phyloP scores from a whole-genome alignment of 2,329 filamentous ascomycete genomes.

The Leptographium flavum region DNA sequence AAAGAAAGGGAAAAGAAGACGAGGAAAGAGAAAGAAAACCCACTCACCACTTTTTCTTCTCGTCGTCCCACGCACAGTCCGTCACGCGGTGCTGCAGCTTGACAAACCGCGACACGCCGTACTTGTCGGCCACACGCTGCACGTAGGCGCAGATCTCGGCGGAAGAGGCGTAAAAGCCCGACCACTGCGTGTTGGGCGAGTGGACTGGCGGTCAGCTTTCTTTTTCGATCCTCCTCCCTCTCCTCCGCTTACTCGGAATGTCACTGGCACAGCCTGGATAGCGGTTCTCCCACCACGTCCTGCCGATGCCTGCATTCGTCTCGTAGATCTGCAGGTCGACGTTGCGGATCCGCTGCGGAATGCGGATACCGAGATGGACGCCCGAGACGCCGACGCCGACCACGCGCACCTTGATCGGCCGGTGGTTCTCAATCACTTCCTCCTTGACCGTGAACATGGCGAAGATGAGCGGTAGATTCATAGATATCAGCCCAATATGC shows the following conservation, averaged over 20 bases:
- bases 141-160: not conserved
- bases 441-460: not conserved
- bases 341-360: not conserved
- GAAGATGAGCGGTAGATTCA: too few relatives aligned
- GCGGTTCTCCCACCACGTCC: not conserved
- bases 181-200: not conserved
- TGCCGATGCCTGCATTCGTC: not conserved
- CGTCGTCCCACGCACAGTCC: slow-evolving; percentile 23
- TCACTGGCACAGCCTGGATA: not conserved
- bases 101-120: not conserved
- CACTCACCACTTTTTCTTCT: slow-evolving; percentile 12
- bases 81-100: slow-evolving; percentile 22
- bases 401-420: not conserved
- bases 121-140: not conserved
- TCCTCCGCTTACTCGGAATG: not conserved
- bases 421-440: not conserved
- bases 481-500: too few relatives aligned
- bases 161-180: not conserved
- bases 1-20: too few relatives aligned
- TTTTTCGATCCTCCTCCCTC: too few relatives aligned
- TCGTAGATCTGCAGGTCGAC: not conserved
- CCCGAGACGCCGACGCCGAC: not conserved
- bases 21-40: too few relatives aligned
- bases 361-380: not conserved
- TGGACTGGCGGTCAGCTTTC: not conserved